These are phyloP conservation scores for Umbilicus rupestris DNA, from an alignment of 164 flowering plant genomes.

Conservation along the genomic window DNA sequence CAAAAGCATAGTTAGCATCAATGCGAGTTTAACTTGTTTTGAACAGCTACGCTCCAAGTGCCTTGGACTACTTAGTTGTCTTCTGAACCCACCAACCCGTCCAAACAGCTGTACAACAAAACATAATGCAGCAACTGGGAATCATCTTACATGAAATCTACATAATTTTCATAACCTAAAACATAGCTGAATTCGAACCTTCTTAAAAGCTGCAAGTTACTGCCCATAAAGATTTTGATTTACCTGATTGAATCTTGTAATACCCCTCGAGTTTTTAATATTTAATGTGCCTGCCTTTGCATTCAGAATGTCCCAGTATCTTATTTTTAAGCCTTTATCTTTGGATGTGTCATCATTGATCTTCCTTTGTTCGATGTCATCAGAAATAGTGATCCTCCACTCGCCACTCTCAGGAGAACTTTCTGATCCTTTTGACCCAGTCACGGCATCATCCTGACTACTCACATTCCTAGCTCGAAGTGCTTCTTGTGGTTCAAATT, in stretches of 20 bases:
- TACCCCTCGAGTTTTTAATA: slow-evolving; percentile 17
- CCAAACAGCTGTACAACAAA: slow-evolving; percentile 36
- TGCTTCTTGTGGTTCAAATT: slow-evolving; percentile 29
- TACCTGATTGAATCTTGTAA: slow-evolving; percentile 39
- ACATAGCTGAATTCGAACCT: not conserved
- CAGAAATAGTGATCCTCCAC: slow-evolving; percentile 55
- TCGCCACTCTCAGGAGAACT: slow-evolving; percentile 39
- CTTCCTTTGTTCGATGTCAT: slow-evolving; percentile 26
- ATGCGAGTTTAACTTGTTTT: slow-evolving; percentile 35
- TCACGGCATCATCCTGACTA: slow-evolving; percentile 27
- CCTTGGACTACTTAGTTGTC: slow-evolving; percentile 34
- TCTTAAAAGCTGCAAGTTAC: not conserved
- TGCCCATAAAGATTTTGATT: slow-evolving; percentile 3
- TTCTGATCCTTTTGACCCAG: slow-evolving; percentile 34
- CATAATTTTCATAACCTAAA: not conserved
- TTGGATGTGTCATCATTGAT: slow-evolving; percentile 37
- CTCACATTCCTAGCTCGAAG: slow-evolving; percentile 19
- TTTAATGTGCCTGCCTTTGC: slow-evolving; percentile 21
- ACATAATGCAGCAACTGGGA: slow-evolving; percentile 8
- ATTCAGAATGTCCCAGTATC: slow-evolving; percentile 25
- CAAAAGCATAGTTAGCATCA: slow-evolving; percentile 53
- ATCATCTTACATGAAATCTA: not conserved
- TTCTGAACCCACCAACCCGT: slow-evolving; percentile 26
- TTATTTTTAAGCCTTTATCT: slow-evolving; percentile 35
- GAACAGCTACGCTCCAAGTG: slow-evolving; percentile 31